phyloP scores from a whole-genome alignment of 176 grass and related monocot genomes.

The Metroxylon sagu region DNA sequence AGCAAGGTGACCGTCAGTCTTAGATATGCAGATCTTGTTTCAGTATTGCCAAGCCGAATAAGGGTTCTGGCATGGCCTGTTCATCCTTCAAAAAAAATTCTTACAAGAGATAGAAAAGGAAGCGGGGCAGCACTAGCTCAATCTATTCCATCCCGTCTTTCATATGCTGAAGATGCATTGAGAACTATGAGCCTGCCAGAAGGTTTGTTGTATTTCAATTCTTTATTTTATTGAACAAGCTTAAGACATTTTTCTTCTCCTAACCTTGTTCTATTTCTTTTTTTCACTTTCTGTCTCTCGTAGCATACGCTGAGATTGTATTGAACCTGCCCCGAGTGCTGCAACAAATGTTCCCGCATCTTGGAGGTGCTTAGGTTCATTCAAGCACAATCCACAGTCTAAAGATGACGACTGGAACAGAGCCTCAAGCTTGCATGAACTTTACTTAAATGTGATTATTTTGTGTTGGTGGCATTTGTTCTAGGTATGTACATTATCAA shows the following conservation, averaged over 20 bases:
- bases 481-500: too few relatives aligned
- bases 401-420: too few relatives aligned
- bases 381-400: too few relatives aligned
- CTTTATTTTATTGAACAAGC: background rate
- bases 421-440: too few relatives aligned
- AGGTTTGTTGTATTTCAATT: conserved; percentile 27
- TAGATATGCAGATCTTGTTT: conserved; percentile 59
- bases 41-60: conserved; percentile 59
- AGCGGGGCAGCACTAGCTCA: conserved; percentile 22
- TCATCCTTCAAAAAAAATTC: conserved; percentile 54
- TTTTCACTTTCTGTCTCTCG: background rate
- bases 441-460: too few relatives aligned
- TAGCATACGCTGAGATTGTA: conserved; percentile 91
- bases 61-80: conserved; percentile 91
- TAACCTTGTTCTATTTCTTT: conserved; percentile 1
- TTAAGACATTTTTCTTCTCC: conserved; percentile 4
- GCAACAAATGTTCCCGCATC: conserved; percentile 48
- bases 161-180: conserved; percentile 71
- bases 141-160: conserved; percentile 51
- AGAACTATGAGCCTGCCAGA: conserved; percentile 72
- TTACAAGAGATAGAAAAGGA: conserved; percentile 23
- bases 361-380: conserved; percentile 27
- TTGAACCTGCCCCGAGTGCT: conserved; percentile 60
- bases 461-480: too few relatives aligned
- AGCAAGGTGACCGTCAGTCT: conserved; percentile 85